Conservation (phyloP, 306 rosid genomes). For the Aeschynomene evenia region DNA sequence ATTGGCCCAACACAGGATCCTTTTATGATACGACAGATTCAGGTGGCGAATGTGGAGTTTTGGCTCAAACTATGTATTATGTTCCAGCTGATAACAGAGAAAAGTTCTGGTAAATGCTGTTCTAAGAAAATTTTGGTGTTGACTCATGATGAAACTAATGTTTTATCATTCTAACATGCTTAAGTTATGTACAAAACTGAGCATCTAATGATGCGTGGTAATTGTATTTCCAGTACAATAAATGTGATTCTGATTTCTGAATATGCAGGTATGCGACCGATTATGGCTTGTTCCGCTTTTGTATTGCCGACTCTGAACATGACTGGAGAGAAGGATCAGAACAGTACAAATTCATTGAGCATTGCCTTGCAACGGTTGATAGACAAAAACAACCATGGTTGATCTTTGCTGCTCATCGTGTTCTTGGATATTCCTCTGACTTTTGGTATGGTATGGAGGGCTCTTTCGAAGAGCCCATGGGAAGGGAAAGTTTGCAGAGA, state of each 20-base stretch:
- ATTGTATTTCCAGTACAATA: not conserved
- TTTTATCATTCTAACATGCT: not conserved
- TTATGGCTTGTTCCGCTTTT: constrained; percentile 90
- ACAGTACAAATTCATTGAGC: constrained; percentile 84
- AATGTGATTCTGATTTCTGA: not conserved
- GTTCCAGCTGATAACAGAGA: constrained; percentile 94
- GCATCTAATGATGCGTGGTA: not conserved
- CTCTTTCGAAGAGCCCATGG: constrained; percentile 91
- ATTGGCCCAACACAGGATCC: constrained; percentile 83
- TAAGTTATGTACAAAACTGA: not conserved
- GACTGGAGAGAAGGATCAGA: constrained; percentile 96
- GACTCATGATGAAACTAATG: not conserved
- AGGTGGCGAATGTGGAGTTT: constrained; percentile 97
- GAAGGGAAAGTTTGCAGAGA: constrained; percentile 90
- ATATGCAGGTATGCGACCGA: constrained; percentile 73
- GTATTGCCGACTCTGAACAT: constrained; percentile 81
- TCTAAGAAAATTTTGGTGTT: constrained; percentile 5
- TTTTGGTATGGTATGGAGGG: constrained; percentile 60
- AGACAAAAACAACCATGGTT: constrained; percentile 93
- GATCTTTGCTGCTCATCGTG: constrained; percentile 87
- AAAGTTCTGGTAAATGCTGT: constrained; percentile 66
- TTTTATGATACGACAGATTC: constrained; percentile 81
- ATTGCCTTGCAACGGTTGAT: constrained; percentile 85
- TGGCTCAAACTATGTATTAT: constrained; percentile 84
- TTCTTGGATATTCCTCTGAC: too few relatives aligned